Evolutionary conservation across 1,284 basidiomycete species (phyloP), one percentile per base, ranked within the genome.

Genomic region (Ustilago trichophora): DNA sequence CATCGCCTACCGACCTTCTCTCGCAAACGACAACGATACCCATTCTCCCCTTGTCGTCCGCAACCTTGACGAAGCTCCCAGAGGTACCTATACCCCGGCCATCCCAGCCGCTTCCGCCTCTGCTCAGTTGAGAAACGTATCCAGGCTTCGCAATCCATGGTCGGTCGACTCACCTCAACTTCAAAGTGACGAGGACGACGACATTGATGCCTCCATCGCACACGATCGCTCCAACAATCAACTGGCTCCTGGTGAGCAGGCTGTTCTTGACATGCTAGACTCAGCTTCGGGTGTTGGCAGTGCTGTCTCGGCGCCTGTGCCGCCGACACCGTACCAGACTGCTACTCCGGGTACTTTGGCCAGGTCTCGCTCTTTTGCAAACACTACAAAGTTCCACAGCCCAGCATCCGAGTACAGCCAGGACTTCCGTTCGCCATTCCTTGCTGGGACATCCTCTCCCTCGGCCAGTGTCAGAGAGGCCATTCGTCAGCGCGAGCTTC

Each of bases 231-330:
- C 44, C 21, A 62, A 37, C 31, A 46, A 55, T 13, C 42, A 42
- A 29, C 34, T 73, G 7, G 71, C 37, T 10, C 25, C 25, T 4
- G 71, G 52, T 16, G 73, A 75, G 38, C 42, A 54, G 16, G 71
- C 73, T 4, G 73, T 73, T 10, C 60, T 75, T 21, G 55, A 66
- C 44, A 73, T 75, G 73, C 70, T 75, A 27, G 73, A 71, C n/a
- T 47, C 59, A 4, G 43, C 41, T 19, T 55, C 66, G 7, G 41
- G n/a, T 6, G 25, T 54, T 18, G 42, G 42, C 26, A 65, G 48
- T 21, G 38, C 53, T 13, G 42, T 47, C 1, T 56, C 57, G 9
- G 56, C 52, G 3, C 52, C 57, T 18, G 43, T 57, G 12, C 54
- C 62, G 6, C 40, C 48, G 3, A 55, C 57, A 21, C 53, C 64